These are phyloP conservation scores for Babesia bigemina DNA, from an alignment of 169 alveolate genomes.

Conservation along the genomic window DNA sequence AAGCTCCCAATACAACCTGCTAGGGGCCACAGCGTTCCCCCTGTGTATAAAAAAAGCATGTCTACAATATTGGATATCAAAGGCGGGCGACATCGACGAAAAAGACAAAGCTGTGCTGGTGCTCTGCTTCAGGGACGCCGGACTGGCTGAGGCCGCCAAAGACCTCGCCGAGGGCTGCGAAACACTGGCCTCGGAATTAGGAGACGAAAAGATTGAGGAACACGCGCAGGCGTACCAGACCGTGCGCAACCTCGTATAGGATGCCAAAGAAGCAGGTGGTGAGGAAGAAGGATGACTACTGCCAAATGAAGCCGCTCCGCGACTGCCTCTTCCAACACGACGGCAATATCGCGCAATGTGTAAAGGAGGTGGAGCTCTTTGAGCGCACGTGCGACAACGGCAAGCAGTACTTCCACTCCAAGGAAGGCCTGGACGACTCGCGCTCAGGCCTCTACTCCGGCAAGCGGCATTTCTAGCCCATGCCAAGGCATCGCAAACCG, in stretches of 20 bases:
- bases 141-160: slow-evolving; percentile 2
- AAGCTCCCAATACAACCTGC: slow-evolving; percentile 21
- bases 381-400: slow-evolving; percentile 83
- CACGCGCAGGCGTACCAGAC: slow-evolving; percentile 16
- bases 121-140: slow-evolving; percentile 23
- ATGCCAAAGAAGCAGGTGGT: slow-evolving; percentile 65
- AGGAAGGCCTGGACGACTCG: slow-evolving; percentile 87
- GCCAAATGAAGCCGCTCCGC: slow-evolving; percentile 83
- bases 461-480: slow-evolving; percentile 60
- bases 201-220: background rate
- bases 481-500: background rate
- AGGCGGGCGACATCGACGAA: background rate
- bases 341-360: slow-evolving; percentile 78
- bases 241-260: slow-evolving; percentile 25
- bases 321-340: slow-evolving; percentile 76
- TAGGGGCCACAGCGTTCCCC: slow-evolving; percentile 17
- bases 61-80: slow-evolving; percentile 2
- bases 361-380: slow-evolving; percentile 76
- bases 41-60: slow-evolving; percentile 1
- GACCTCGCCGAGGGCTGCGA: slow-evolving; percentile 1
- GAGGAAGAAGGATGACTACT: slow-evolving; percentile 68
- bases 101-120: slow-evolving; percentile 13
- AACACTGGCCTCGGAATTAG: slow-evolving; percentile 1
- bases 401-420: slow-evolving; percentile 80
- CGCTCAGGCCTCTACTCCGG: slow-evolving; percentile 83